Evolutionary conservation across 306 rosid genomes (phyloP).

Genomic region (Vachellia pachyceras): DNA sequence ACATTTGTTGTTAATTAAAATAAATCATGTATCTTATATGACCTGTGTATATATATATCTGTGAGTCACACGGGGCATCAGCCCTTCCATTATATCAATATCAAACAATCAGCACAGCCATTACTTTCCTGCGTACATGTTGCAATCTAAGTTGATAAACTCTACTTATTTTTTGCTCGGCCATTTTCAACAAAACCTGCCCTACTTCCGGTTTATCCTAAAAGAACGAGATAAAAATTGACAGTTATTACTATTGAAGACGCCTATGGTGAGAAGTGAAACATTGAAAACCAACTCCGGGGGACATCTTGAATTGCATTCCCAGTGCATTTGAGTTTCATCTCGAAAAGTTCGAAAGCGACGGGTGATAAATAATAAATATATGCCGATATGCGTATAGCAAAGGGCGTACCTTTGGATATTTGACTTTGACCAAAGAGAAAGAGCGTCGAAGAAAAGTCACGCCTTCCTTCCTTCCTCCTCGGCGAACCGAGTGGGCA

Average conservation of each 20-base stretch:
- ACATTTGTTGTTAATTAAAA: too few species aligned
- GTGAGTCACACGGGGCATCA: too few species aligned
- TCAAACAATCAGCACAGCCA: too few species aligned
- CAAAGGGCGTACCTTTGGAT: conserved; percentile 40
- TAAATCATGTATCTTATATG: too few species aligned
- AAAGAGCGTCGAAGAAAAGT: conserved; percentile 62
- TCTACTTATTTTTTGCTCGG: too few species aligned
- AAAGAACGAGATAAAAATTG: neutral
- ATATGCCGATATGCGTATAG: neutral
- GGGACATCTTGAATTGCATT: conserved; percentile 38
- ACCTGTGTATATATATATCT: too few species aligned
- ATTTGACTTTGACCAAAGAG: conserved; percentile 68
- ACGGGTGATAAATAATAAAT: neutral
- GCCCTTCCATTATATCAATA: too few species aligned
- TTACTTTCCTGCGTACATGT: too few species aligned
- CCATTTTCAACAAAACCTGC: too few species aligned
- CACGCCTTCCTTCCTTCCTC: conserved; percentile 58
- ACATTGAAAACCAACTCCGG: neutral
- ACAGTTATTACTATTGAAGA: neutral
- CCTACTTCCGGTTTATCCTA: too few species aligned
- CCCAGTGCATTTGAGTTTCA: conserved; percentile 26
- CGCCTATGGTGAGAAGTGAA: neutral
- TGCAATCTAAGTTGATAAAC: too few species aligned
- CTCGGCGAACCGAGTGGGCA: neutral
- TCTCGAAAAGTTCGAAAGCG: neutral